These are phyloP conservation scores for Castanospermum australe DNA, from an alignment of 306 rosid species.

Conservation along the genomic window DNA sequence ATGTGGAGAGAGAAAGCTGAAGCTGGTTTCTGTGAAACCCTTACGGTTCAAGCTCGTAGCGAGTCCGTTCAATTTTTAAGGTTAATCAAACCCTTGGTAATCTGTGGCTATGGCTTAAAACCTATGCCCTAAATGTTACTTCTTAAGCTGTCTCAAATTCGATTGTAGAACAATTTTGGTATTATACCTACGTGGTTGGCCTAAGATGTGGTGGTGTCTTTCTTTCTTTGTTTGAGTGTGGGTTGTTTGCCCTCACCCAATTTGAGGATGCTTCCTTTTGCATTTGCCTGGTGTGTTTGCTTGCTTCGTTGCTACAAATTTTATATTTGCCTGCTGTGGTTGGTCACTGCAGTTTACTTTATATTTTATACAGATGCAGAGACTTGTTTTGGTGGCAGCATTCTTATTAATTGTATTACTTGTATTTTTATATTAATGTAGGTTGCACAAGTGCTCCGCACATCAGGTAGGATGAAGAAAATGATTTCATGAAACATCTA, in stretches of 20 bases:
- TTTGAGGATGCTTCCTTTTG: background rate
- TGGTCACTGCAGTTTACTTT: background rate
- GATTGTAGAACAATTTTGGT: background rate
- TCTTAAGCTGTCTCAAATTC: background rate
- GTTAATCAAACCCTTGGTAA: background rate
- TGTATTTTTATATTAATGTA: background rate
- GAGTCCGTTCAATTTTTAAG: background rate
- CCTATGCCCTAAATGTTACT: background rate
- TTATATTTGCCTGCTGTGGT: background rate
- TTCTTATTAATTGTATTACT: background rate
- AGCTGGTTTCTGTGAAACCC: too few relatives aligned
- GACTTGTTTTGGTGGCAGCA: background rate
- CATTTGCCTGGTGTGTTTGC: background rate
- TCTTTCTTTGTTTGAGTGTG: background rate
- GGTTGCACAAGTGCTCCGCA: background rate
- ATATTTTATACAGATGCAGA: background rate
- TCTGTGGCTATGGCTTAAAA: background rate
- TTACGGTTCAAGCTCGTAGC: too few relatives aligned
- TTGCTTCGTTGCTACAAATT: background rate
- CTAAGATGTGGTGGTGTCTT: too few relatives aligned
- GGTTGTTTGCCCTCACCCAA: background rate
- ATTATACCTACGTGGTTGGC: background rate
- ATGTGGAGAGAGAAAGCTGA: background rate
- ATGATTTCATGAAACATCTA: background rate
- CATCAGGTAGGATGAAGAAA: background rate